Evolutionary conservation across 2,329 filamentous ascomycete genomes (phyloP).

Genomic region (Pseudocercospora fijiensis): DNA sequence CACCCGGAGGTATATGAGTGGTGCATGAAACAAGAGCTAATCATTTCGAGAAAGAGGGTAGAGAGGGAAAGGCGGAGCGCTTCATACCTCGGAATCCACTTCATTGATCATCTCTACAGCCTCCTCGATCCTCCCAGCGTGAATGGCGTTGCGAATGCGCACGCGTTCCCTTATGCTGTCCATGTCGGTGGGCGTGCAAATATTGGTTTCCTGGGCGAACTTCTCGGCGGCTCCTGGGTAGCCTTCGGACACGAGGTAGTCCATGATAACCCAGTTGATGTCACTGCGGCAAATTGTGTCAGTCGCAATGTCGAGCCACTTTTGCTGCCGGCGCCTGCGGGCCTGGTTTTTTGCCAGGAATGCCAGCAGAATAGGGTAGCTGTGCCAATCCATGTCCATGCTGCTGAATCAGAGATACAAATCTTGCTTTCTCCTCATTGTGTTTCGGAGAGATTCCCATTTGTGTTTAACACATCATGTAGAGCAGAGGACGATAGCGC

Average conservation of each 20-base stretch:
- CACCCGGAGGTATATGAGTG: constrained; percentile 87
- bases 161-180: constrained; percentile 75
- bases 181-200: constrained; percentile 67
- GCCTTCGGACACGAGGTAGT: constrained; percentile 94
- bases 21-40: constrained; percentile 99
- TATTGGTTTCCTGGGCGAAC: constrained; percentile 90
- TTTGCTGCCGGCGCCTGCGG: constrained; percentile 1
- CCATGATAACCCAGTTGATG: constrained; percentile 91
- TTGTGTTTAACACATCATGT: constrained; percentile 86
- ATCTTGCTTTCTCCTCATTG: constrained; percentile 85
- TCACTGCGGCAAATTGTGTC: constrained; percentile 60
- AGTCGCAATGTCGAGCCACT: constrained; percentile 17
- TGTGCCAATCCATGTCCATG: constrained; percentile 13
- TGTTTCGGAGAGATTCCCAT: constrained; percentile 99
- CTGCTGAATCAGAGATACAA: constrained; percentile 65
- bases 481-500: constrained; percentile 39
- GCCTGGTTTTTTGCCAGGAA: constrained; percentile 1
- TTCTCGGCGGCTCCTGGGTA: constrained; percentile 90
- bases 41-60: constrained; percentile 65
- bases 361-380: background rate
- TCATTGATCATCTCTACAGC: constrained; percentile 89
- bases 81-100: constrained; percentile 84
- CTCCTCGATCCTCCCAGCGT: constrained; percentile 77
- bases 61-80: constrained; percentile 39
- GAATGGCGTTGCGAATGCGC: constrained; percentile 79